A percentile compares a stretch with the other conserved stretches of the same genome.
Conservation (phyloP, 2,329 filamentous ascomycete species). For the Penicillium paneum region DNA sequence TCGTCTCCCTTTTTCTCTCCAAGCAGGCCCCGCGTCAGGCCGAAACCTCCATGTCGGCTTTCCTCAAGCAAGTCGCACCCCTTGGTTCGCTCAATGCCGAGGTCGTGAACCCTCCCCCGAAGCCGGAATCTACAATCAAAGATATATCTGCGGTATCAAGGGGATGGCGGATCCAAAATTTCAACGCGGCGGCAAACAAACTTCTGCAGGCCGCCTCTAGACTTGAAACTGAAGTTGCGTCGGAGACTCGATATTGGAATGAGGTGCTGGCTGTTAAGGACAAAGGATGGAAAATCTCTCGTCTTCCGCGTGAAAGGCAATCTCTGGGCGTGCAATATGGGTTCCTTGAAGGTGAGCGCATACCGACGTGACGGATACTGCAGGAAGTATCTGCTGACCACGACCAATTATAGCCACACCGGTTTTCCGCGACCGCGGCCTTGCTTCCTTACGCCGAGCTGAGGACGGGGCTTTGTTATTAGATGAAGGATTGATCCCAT, state of each 20-base stretch:
- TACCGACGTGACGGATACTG: neutral
- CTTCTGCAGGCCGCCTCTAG: constrained; percentile 69
- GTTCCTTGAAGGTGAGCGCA: constrained; percentile 66
- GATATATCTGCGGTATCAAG: constrained; percentile 54
- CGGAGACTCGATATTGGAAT: constrained; percentile 85
- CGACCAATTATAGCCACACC: constrained; percentile 45
- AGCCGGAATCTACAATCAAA: constrained; percentile 54
- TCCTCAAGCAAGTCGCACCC: constrained; percentile 67
- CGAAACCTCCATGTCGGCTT: constrained; percentile 65
- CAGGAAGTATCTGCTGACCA: constrained; percentile 28
- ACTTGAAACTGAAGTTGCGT: constrained; percentile 71
- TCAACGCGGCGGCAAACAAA: constrained; percentile 70
- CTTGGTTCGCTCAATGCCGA: constrained; percentile 71
- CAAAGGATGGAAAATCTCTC: constrained; percentile 81
- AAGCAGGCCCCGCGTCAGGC: constrained; percentile 73
- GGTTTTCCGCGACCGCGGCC: constrained; percentile 65
- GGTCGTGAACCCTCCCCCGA: constrained; percentile 59
- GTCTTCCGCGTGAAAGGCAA: constrained; percentile 68
- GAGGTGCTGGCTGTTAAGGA: constrained; percentile 77
- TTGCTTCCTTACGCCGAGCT: constrained; percentile 73
- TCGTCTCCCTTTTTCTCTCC: constrained; percentile 78
- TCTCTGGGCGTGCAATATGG: constrained; percentile 84
- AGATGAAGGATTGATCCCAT: constrained; percentile 57
- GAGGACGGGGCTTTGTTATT: constrained; percentile 72
- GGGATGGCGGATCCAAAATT: constrained; percentile 75